These are phyloP conservation scores for Hsuehochloa calcarea DNA, from an alignment of 176 grass and related monocot genomes.

Conservation along the genomic window DNA sequence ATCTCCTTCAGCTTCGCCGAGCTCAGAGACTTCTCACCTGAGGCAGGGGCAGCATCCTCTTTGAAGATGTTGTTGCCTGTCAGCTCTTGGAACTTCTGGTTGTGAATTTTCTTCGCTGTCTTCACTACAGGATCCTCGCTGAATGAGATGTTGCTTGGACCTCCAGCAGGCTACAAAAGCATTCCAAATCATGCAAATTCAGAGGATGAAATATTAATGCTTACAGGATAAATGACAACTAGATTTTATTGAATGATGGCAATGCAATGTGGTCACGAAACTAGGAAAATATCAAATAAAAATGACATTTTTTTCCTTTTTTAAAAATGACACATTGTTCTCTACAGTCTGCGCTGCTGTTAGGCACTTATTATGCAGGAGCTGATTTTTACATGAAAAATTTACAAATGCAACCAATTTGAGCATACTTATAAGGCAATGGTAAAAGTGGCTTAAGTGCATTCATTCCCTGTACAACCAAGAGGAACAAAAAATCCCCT, in stretches of 20 bases:
- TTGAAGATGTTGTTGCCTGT: conserved; percentile 84
- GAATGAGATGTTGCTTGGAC: conserved; percentile 68
- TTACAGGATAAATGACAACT: neutral
- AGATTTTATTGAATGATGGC: neutral
- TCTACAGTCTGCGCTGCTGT: neutral
- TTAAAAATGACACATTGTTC: neutral
- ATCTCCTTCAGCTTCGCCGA: conserved; percentile 73
- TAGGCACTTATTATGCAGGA: neutral
- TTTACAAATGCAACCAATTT: neutral
- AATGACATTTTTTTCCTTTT: neutral
- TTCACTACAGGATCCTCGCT: conserved; percentile 60
- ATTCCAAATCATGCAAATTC: conserved; percentile 13
- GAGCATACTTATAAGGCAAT: neutral
- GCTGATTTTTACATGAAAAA: neutral
- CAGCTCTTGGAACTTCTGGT: conserved; percentile 82
- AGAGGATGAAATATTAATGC: conserved; percentile 14
- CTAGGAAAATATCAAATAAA: neutral
- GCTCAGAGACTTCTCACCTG: conserved; percentile 61
- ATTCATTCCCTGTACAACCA: neutral
- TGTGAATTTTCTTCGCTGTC: conserved; percentile 71
- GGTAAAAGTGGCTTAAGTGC: neutral
- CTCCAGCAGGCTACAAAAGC: conserved; percentile 60
- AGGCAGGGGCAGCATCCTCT: conserved; percentile 36
- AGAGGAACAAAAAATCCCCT: neutral
- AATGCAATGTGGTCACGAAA: neutral